Conservation (phyloP, 441 rosid genomes). For the Gossypium gossypioides region DNA sequence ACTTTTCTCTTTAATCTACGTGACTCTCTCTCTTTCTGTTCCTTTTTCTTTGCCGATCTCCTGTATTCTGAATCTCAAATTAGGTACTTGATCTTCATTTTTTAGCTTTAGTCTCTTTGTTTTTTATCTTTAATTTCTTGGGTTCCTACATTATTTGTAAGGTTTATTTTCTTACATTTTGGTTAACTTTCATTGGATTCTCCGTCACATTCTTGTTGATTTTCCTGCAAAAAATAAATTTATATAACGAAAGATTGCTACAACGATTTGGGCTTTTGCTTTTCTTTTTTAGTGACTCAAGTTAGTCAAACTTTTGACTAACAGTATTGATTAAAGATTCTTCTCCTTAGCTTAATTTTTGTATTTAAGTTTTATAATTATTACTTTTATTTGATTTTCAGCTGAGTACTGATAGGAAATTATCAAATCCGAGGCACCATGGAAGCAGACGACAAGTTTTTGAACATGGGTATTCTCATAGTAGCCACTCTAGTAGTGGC, state of each 20-base stretch:
- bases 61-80: constrained; percentile 11
- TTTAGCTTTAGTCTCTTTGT: not conserved
- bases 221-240: not conserved
- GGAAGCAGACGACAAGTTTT: constrained; percentile 50
- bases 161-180: not conserved
- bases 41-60: not conserved
- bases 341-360: not conserved
- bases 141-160: not conserved
- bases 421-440: constrained; percentile 8
- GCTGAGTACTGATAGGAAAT: not conserved
- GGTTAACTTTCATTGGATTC: not conserved
- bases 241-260: too few relatives aligned
- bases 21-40: not conserved
- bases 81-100: not conserved
- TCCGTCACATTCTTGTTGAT: not conserved
- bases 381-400: constrained; percentile 4
- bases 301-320: not conserved
- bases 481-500: constrained; percentile 63
- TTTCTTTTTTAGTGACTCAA: not conserved
- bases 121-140: not conserved
- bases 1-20: not conserved
- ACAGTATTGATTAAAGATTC: not conserved
- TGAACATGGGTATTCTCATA: constrained; percentile 47
- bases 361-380: not conserved
- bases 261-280: not conserved